These are phyloP conservation scores for Rutstroemia sp. DNA, from an alignment of 2,329 filamentous ascomycete species.

Conservation along the genomic window DNA sequence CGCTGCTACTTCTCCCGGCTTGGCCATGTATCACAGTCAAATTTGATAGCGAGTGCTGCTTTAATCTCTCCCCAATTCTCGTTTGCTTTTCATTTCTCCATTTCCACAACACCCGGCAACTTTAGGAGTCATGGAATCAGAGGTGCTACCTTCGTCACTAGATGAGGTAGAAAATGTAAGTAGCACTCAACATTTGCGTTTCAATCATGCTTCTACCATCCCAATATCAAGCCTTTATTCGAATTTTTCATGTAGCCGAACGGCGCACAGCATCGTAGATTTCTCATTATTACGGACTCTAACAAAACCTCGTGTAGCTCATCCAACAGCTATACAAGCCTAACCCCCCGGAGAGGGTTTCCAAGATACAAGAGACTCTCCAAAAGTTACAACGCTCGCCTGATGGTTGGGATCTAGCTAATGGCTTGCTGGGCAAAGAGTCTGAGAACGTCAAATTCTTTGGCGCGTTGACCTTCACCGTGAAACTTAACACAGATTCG, in stretches of 20 bases:
- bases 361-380: slow-evolving; percentile 62
- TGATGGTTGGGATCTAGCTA: slow-evolving; percentile 79
- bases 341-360: slow-evolving; percentile 33
- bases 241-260: no score
- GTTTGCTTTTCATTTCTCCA: not conserved
- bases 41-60: not conserved
- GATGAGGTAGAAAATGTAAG: slow-evolving; percentile 27
- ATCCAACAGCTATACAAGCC: slow-evolving; percentile 45
- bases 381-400: slow-evolving; percentile 72
- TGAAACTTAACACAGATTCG: slow-evolving; percentile 93
- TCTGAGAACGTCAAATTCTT: slow-evolving; percentile 82
- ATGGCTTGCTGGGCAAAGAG: slow-evolving; percentile 60
- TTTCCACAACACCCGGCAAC: not conserved
- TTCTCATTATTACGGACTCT: not conserved
- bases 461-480: slow-evolving; percentile 82
- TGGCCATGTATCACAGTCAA: not conserved
- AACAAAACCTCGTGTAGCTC: slow-evolving; percentile 27
- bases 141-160: slow-evolving; percentile 23
- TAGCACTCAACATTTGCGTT: not conserved
- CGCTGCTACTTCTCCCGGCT: not conserved
- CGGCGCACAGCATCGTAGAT: no score
- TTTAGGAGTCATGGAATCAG: slow-evolving; percentile 11
- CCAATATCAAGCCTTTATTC: no score
- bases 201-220: no score
- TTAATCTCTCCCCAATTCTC: not conserved